These are phyloP conservation scores for Ustilago nuda DNA, from an alignment of 1,284 basidiomycete genomes.

Conservation along the genomic window DNA sequence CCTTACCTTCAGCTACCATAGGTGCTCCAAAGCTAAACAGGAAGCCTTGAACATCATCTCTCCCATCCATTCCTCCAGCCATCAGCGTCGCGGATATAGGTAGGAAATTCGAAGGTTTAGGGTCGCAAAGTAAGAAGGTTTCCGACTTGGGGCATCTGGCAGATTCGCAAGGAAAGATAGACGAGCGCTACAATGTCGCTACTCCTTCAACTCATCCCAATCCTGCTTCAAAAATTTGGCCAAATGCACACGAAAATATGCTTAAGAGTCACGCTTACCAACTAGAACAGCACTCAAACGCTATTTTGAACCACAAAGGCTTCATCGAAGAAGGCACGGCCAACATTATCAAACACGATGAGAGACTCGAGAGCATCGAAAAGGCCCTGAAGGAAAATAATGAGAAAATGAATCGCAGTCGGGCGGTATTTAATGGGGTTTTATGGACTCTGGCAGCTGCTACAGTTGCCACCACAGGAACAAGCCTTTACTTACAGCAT, in stretches of 20 bases:
- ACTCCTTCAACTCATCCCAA: background rate
- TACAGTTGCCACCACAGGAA: background rate
- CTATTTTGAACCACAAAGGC: too few species aligned
- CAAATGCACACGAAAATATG: background rate
- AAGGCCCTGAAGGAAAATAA: background rate
- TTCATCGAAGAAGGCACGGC: background rate
- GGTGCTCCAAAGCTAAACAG: background rate
- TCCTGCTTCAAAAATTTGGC: background rate
- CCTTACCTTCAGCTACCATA: background rate
- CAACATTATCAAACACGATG: background rate
- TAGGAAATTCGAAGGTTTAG: background rate
- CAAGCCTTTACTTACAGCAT: background rate
- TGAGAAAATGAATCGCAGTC: background rate
- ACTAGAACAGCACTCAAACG: background rate
- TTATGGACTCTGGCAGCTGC: background rate
- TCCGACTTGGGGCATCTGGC: background rate
- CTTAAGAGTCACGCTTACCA: background rate
- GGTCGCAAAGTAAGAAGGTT: background rate
- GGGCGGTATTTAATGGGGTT: background rate
- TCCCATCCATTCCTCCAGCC: background rate
- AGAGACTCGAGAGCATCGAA: background rate
- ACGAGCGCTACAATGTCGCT: background rate
- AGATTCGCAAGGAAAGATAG: background rate
- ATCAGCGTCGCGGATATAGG: accelerated
- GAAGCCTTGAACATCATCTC: background rate